Conservation (phyloP, 306 rosid species). For the Quercus glauca region DNA sequence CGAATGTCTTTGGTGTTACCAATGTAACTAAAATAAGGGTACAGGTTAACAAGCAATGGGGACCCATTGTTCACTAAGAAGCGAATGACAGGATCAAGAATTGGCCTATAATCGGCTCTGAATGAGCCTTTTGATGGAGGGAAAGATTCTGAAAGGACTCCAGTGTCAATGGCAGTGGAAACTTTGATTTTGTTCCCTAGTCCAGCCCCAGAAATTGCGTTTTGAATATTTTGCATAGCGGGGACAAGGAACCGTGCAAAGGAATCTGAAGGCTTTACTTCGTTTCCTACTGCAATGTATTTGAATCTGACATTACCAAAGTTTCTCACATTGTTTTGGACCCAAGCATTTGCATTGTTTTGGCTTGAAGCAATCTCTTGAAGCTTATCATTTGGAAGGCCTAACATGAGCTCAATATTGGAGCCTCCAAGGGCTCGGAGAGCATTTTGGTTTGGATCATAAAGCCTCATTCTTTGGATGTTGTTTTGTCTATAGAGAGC, state of each 20-base stretch:
- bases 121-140: conserved; percentile 49
- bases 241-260: conserved; percentile 27
- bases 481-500: conserved; percentile 26
- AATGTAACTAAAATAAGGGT: conserved; percentile 36
- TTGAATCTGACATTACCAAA: conserved; percentile 35
- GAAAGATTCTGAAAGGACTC: conserved; percentile 26
- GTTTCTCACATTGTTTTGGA: conserved; percentile 28
- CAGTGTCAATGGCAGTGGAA: conserved; percentile 30
- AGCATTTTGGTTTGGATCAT: conserved; percentile 23
- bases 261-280: conserved; percentile 21
- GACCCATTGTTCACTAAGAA: conserved; percentile 23
- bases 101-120: not conserved
- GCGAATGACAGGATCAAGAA: conserved; percentile 23
- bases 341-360: conserved; percentile 42
- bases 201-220: conserved; percentile 24
- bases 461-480: conserved; percentile 39
- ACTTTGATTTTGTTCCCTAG: conserved; percentile 31
- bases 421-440: conserved; percentile 51
- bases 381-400: conserved; percentile 5
- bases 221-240: conserved; percentile 44
- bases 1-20: not conserved
- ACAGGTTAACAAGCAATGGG: conserved; percentile 41
- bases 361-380: conserved; percentile 21
- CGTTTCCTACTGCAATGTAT: conserved; percentile 57
- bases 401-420: conserved; percentile 32